phyloP scores from a whole-genome alignment of 2,329 filamentous ascomycete species.

The Neonectria ditissima region DNA sequence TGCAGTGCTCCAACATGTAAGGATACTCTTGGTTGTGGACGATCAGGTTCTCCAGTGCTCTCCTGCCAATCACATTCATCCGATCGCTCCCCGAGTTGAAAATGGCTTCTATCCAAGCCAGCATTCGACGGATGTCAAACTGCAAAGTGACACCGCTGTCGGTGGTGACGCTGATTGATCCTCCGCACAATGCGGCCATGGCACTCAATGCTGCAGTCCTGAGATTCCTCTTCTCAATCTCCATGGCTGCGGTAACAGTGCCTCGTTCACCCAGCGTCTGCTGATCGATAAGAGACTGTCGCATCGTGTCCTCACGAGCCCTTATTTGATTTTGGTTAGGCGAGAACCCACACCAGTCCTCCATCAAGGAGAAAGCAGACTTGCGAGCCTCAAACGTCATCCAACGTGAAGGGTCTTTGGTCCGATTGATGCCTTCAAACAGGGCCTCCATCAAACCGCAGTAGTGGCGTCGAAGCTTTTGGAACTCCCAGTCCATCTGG shows the following conservation, averaged over 20 bases:
- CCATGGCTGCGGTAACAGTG: conserved; percentile 87
- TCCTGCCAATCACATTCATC: conserved; percentile 88
- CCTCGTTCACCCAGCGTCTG: conserved; percentile 81
- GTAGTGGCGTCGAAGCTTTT: conserved; percentile 90
- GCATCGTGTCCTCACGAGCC: conserved; percentile 86
- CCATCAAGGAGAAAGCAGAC: conserved; percentile 95
- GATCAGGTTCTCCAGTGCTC: conserved; percentile 90
- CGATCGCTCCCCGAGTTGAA: conserved; percentile 93
- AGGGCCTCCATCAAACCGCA: conserved; percentile 94
- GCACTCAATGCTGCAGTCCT: conserved; percentile 91
- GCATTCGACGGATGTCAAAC: conserved; percentile 92
- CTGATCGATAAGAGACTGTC: conserved; percentile 84
- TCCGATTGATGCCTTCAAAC: conserved; percentile 90
- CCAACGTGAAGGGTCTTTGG: conserved; percentile 88
- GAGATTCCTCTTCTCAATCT: conserved; percentile 95
- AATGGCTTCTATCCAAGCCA: conserved; percentile 95
- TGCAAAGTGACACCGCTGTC: conserved; percentile 89
- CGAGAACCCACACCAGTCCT: conserved; percentile 98
- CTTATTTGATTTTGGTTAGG: conserved; percentile 88
- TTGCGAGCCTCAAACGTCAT: conserved; percentile 98
- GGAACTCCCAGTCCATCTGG: conserved; percentile 94
- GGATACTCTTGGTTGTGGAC: conserved; percentile 89
- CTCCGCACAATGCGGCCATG: conserved; percentile 92
- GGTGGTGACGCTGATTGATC: conserved; percentile 86
- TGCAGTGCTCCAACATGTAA: conserved; percentile 88